These are phyloP conservation scores for thale cress (Arabidopsis thaliana) DNA, from an alignment of 345 rosid species.

Conservation along the genomic window DNA sequence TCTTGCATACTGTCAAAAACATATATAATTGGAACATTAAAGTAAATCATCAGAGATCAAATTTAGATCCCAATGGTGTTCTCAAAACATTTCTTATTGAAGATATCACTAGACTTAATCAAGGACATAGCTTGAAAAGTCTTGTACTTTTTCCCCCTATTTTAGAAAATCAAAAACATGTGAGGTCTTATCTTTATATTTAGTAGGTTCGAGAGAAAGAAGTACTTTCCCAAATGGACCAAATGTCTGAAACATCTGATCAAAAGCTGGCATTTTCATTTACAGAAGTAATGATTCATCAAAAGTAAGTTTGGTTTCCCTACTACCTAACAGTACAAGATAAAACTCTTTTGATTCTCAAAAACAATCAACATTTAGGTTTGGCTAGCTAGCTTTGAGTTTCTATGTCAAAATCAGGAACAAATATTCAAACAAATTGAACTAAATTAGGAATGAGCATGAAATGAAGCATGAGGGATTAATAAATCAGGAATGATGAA, in stretches of 20 bases:
- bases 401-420: slow-evolving; percentile 20
- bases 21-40: slow-evolving; percentile 2
- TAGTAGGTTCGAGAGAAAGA: slow-evolving; percentile 25
- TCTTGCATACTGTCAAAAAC: slow-evolving; percentile 55
- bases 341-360: slow-evolving; percentile 10
- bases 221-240: slow-evolving; percentile 29
- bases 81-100: background rate
- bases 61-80: background rate
- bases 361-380: slow-evolving; percentile 23
- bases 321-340: slow-evolving; percentile 22
- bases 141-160: background rate
- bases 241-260: slow-evolving; percentile 41
- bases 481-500: slow-evolving; percentile 3
- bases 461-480: slow-evolving; percentile 23
- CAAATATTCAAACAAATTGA: slow-evolving; percentile 10
- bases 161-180: slow-evolving; percentile 29
- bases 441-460: slow-evolving; percentile 24
- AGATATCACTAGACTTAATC: slow-evolving; percentile 6
- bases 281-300: slow-evolving; percentile 36
- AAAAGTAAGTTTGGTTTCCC: slow-evolving; percentile 42
- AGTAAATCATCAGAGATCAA: slow-evolving; percentile 15
- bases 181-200: slow-evolving; percentile 28
- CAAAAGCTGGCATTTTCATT: slow-evolving; percentile 37
- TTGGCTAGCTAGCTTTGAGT: slow-evolving; percentile 17
- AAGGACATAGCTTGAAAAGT: slow-evolving; percentile 1